A percentile compares a stretch with the other conserved stretches of the same genome.
These are phyloP conservation scores for Clitocybe nebularis DNA, from an alignment of 1,284 basidiomycete genomes.

Conservation along the genomic window DNA sequence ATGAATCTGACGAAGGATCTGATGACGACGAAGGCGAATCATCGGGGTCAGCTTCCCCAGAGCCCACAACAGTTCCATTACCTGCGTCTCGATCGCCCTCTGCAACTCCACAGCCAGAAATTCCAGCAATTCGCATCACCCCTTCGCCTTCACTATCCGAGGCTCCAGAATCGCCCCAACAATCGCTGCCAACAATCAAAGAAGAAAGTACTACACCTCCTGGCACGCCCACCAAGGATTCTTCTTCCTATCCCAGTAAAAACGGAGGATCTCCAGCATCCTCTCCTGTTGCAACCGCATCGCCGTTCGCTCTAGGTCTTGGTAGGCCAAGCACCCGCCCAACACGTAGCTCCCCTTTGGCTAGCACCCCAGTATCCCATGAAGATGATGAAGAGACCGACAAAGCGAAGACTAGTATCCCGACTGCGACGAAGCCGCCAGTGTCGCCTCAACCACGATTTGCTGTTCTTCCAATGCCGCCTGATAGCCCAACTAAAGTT, in stretches of 20 bases:
- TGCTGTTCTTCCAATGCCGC: constrained; percentile 9
- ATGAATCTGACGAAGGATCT: constrained; percentile 18
- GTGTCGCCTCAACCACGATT: constrained; percentile 14
- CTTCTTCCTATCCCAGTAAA: constrained; percentile 10
- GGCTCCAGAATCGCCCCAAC: constrained; percentile 10
- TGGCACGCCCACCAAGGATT: constrained; percentile 46
- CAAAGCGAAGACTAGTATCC: constrained; percentile 23
- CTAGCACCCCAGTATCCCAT: constrained; percentile 43
- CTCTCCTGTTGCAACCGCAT: constrained; percentile 28
- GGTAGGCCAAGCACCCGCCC: constrained; percentile 57
- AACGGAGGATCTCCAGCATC: constrained; percentile 18
- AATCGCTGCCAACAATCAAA: constrained; percentile 12
- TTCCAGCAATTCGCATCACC: constrained; percentile 29
- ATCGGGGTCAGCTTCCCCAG: too few relatives aligned
- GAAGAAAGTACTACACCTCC: constrained; percentile 45
- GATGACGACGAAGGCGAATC: constrained; percentile 18
- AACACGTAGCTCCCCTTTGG: constrained; percentile 58
- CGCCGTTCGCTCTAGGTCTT: constrained; percentile 37
- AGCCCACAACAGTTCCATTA: constrained; percentile 29
- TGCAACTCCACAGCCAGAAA: constrained; percentile 44
- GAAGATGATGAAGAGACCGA: constrained; percentile 32
- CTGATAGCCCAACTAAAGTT: constrained; percentile 7
- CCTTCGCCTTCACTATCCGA: constrained; percentile 22
- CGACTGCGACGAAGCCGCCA: constrained; percentile 12
- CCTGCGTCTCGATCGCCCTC: constrained; percentile 39